Evolutionary conservation across 2,329 filamentous ascomycete species (phyloP).

Genomic region (Aureobasidium sp.): DNA sequence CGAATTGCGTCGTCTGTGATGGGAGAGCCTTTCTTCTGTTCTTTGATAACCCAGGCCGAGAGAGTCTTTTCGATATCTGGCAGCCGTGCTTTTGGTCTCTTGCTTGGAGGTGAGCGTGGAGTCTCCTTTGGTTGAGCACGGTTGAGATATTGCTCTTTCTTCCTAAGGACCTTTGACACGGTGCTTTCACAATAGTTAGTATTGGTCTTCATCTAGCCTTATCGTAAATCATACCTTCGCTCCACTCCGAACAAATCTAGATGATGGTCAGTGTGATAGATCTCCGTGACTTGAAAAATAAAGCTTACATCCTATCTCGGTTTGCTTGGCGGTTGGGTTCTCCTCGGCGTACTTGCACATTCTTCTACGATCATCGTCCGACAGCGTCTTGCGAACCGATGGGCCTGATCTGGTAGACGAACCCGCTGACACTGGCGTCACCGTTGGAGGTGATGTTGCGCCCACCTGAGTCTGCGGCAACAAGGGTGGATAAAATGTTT

Average conservation of each 20-base stretch:
- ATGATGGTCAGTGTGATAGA: not conserved
- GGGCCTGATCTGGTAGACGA: slow-evolving; percentile 37
- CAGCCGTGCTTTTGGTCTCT: slow-evolving; percentile 73
- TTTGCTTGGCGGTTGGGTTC: slow-evolving; percentile 85
- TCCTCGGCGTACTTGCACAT: slow-evolving; percentile 95
- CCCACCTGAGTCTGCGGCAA: slow-evolving; percentile 46
- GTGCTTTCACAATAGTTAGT: slow-evolving; percentile 54
- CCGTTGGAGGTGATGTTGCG: slow-evolving; percentile 46
- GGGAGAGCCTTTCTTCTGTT: slow-evolving; percentile 65
- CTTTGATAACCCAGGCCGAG: slow-evolving; percentile 77
- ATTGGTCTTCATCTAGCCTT: not conserved
- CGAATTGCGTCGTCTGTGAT: slow-evolving; percentile 75
- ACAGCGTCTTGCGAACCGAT: slow-evolving; percentile 62
- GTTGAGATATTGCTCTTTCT: slow-evolving; percentile 90
- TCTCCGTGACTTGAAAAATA: not conserved
- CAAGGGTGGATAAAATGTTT: slow-evolving; percentile 53
- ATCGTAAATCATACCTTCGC: slow-evolving; percentile 66
- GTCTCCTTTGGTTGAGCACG: slow-evolving; percentile 30
- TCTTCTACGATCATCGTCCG: slow-evolving; percentile 76
- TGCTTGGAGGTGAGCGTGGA: slow-evolving; percentile 6
- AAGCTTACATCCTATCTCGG: slow-evolving; percentile 77
- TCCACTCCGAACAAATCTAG: slow-evolving; percentile 87
- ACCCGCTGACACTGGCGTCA: slow-evolving; percentile 42
- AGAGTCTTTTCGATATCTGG: slow-evolving; percentile 90
- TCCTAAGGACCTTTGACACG: slow-evolving; percentile 92